phyloP scores from a whole-genome alignment of 257 asterid species.

The Fraxinus excelsior region DNA sequence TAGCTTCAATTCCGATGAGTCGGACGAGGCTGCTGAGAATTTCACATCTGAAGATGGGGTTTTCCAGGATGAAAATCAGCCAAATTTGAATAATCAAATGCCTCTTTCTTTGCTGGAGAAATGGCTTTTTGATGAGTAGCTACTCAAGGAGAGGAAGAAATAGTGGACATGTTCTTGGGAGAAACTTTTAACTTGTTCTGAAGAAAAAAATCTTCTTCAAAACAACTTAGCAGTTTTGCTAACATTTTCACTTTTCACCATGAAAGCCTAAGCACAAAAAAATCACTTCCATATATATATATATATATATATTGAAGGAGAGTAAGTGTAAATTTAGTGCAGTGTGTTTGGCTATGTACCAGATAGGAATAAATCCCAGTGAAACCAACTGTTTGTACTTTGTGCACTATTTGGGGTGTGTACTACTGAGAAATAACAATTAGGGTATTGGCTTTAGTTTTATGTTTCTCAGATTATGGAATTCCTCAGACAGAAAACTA shows the following conservation, averaged over 20 bases:
- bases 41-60: constrained; percentile 29
- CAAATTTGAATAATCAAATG: constrained; percentile 32
- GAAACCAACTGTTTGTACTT: constrained; percentile 1
- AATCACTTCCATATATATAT: neutral
- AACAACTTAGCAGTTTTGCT: constrained; percentile 29
- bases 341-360: neutral
- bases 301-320: neutral
- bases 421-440: neutral
- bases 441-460: neutral
- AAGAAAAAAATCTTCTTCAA: constrained; percentile 24
- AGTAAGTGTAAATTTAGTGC: neutral
- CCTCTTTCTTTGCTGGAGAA: constrained; percentile 75
- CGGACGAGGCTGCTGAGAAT: neutral
- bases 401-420: constrained; percentile 3
- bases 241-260: neutral
- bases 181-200: constrained; percentile 81
- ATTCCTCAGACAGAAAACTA: neutral
- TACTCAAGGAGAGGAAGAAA: constrained; percentile 57
- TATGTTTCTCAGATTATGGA: neutral
- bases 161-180: constrained; percentile 55
- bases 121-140: constrained; percentile 79
- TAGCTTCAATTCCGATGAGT: constrained; percentile 31
- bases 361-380: neutral
- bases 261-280: neutral
- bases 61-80: constrained; percentile 32